Evolutionary conservation across 768 basidiomycete species (phyloP).

Genomic region (Porpolomopsis calyptriformis): DNA sequence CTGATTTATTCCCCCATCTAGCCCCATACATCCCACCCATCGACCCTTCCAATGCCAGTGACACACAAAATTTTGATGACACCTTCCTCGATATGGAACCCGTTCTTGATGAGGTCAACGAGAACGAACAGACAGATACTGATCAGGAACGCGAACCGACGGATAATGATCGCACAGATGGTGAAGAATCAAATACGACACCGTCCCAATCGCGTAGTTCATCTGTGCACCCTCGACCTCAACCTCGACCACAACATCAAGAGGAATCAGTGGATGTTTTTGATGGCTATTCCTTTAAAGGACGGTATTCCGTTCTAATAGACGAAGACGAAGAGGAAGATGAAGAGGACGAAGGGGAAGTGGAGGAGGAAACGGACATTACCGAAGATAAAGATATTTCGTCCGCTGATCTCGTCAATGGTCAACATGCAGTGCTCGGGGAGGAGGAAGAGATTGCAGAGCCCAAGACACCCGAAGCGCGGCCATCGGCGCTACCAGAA

Average conservation of each 20-base stretch:
- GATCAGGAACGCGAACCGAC: conserved; percentile 61
- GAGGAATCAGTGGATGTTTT: conserved; percentile 69
- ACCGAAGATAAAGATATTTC: conserved; percentile 18
- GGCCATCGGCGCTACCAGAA: conserved; percentile 27
- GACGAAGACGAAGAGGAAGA: conserved; percentile 63
- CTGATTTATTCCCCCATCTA: conserved; percentile 19
- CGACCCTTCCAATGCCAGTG: conserved; percentile 83
- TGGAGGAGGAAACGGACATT: conserved; percentile 16
- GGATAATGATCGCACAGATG: conserved; percentile 62
- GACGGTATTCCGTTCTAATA: conserved; percentile 66
- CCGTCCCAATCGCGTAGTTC: conserved; percentile 74
- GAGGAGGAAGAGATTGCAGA: conserved; percentile 35
- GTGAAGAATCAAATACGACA: conserved; percentile 67
- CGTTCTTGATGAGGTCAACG: conserved; percentile 69
- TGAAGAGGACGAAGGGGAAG: conserved; percentile 32
- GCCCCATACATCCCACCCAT: conserved; percentile 91
- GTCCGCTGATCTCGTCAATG: conserved; percentile 37
- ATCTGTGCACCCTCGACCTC: conserved; percentile 37
- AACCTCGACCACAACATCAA: conserved; percentile 18
- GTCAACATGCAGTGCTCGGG: conserved; percentile 15
- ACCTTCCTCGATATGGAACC: conserved; percentile 95
- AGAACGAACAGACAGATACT: conserved; percentile 52
- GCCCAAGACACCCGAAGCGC: conserved; percentile 71
- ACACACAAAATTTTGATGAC: conserved; percentile 97
- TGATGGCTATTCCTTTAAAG: conserved; percentile 92